phyloP scores from a whole-genome alignment of 345 rosid genomes.

The Brassica napus region DNA sequence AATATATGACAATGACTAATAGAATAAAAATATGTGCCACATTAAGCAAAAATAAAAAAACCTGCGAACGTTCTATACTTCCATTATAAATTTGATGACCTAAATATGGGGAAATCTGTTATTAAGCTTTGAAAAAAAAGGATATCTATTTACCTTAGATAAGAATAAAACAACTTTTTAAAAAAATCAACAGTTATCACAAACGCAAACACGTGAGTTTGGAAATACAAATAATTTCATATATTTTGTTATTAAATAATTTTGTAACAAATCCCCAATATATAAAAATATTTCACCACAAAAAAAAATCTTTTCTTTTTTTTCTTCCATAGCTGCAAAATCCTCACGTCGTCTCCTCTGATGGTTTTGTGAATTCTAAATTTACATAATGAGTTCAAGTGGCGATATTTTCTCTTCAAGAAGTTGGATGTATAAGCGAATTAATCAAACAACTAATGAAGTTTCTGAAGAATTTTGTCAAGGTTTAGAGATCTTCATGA shows the following conservation, averaged over 20 bases:
- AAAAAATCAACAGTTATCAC: background rate
- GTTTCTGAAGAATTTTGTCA: background rate
- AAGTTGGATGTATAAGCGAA: background rate
- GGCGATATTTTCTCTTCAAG: background rate
- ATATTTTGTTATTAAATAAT: background rate
- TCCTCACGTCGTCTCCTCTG: background rate
- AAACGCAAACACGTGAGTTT: background rate
- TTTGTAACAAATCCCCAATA: background rate
- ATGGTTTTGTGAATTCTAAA: background rate
- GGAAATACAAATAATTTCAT: background rate
- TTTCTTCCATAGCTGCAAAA: background rate
- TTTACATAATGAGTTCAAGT: background rate
- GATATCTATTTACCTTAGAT: background rate
- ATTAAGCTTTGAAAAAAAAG: background rate
- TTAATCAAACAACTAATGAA: background rate
- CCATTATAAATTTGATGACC: background rate
- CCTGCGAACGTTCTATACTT: background rate
- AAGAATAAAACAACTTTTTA: background rate
- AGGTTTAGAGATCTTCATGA: background rate
- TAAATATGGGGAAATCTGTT: background rate
- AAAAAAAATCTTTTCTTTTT: background rate
- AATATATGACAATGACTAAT: background rate
- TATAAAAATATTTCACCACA: background rate
- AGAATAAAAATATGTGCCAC: too few relatives aligned
- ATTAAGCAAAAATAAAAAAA: background rate